Conservation (phyloP, 495 filamentous ascomycete species). For the Aspergillus egyptiacus region DNA sequence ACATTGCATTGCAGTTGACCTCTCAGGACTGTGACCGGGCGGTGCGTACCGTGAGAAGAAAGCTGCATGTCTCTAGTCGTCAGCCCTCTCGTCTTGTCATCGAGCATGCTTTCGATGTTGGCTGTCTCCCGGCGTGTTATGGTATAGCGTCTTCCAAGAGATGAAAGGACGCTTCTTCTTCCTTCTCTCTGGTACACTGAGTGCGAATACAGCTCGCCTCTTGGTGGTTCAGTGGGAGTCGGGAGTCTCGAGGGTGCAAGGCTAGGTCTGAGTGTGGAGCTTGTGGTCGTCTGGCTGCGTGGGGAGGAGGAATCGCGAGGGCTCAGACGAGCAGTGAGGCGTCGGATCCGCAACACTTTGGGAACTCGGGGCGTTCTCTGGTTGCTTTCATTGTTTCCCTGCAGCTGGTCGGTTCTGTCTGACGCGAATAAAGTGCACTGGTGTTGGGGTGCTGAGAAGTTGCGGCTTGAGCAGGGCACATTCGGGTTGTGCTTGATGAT, state of each 20-base stretch:
- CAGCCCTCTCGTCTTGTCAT: background rate
- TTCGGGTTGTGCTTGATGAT: background rate
- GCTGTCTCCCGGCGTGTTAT: background rate
- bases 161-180: conserved; percentile 14
- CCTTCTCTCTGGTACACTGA: conserved; percentile 15
- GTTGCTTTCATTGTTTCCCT: background rate
- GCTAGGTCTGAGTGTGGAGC: background rate
- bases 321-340: background rate
- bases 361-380: background rate
- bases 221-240: conserved; percentile 12
- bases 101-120: background rate
- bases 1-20: background rate
- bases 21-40: background rate
- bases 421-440: background rate
- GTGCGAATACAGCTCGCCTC: conserved; percentile 12
- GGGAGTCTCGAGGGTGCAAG: conserved; percentile 14
- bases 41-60: background rate
- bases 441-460: background rate
- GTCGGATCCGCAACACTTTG: background rate
- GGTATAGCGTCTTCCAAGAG: conserved; percentile 4
- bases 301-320: background rate
- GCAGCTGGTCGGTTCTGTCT: background rate
- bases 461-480: background rate
- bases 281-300: background rate
- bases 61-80: background rate